These are phyloP conservation scores for Euphorbia tirucalli DNA, from an alignment of 345 rosid genomes.

Conservation along the genomic window DNA sequence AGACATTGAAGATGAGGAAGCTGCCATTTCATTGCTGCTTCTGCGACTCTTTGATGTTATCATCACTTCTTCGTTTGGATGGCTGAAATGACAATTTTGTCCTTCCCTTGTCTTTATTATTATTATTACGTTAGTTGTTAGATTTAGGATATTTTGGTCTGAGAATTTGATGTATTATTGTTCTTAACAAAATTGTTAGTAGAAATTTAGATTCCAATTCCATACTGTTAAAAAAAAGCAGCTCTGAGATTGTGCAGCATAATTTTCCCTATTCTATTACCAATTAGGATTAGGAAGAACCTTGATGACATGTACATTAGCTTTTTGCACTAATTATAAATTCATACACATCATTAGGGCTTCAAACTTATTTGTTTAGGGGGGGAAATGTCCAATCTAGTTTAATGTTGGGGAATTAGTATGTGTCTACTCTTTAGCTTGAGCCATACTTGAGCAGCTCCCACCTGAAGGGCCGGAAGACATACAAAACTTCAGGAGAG, in stretches of 20 bases:
- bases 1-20: conserved; percentile 36
- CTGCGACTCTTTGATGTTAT: too few species aligned
- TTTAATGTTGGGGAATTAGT: not conserved
- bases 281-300: not conserved
- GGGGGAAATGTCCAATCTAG: not conserved
- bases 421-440: conserved; percentile 35
- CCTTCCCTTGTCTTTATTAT: too few species aligned
- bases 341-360: conserved; percentile 10
- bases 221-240: too few species aligned
- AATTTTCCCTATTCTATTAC: too few species aligned
- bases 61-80: too few species aligned
- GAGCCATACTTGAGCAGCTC: conserved; percentile 79
- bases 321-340: conserved; percentile 9
- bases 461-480: conserved; percentile 96
- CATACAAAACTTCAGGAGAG: conserved; percentile 77
- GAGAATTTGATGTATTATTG: too few species aligned
- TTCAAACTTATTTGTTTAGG: not conserved
- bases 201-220: too few species aligned
- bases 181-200: too few species aligned
- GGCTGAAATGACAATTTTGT: not conserved
- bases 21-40: not conserved
- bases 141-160: too few species aligned
- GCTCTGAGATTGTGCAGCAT: too few species aligned
- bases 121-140: too few species aligned
- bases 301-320: not conserved